Percentiles rank a stretch among this genome's conserved stretches.
Conservation (phyloP, 2,329 filamentous ascomycete genomes). For the Coleophoma eucalyptorum region DNA sequence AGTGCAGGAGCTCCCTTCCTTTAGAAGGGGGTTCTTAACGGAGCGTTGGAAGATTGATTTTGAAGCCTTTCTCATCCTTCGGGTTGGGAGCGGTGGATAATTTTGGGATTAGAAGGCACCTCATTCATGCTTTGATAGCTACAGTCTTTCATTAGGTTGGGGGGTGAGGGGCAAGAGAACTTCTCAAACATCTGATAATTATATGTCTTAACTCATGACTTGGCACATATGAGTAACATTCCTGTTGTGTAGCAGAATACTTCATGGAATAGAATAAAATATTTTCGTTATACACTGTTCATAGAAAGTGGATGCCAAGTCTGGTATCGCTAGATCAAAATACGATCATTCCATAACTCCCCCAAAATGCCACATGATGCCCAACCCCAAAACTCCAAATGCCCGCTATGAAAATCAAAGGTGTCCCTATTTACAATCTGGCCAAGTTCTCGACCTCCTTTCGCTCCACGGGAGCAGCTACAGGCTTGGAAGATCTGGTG, state of each 20-base stretch:
- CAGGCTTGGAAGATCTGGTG: too few relatives aligned
- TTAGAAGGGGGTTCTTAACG: constrained; percentile 72
- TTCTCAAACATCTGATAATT: constrained; percentile 22
- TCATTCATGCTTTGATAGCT: constrained; percentile 22
- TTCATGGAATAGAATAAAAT: too few relatives aligned
- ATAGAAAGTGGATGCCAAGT: too few relatives aligned
- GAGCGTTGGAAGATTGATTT: constrained; percentile 65
- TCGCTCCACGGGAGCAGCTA: neutral
- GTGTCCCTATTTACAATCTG: constrained; percentile 2
- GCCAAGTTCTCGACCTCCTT: constrained; percentile 6
- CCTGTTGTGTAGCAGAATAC: too few relatives aligned
- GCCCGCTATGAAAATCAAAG: neutral
- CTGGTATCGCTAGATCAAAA: neutral
- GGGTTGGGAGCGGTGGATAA: constrained; percentile 4
- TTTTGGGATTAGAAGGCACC: constrained; percentile 29
- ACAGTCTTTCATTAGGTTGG: constrained; percentile 25
- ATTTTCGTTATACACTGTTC: too few relatives aligned
- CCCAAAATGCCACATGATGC: neutral
- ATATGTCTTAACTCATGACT: neutral
- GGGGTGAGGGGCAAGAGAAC: constrained; percentile 29
- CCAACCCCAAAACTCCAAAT: neutral
- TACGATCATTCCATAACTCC: neutral
- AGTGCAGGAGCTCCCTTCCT: constrained; percentile 67
- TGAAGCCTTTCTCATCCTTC: constrained; percentile 9
- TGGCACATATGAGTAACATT: too few relatives aligned